phyloP scores from a whole-genome alignment of 2,329 filamentous ascomycete species.

The Fusarium albidum region DNA sequence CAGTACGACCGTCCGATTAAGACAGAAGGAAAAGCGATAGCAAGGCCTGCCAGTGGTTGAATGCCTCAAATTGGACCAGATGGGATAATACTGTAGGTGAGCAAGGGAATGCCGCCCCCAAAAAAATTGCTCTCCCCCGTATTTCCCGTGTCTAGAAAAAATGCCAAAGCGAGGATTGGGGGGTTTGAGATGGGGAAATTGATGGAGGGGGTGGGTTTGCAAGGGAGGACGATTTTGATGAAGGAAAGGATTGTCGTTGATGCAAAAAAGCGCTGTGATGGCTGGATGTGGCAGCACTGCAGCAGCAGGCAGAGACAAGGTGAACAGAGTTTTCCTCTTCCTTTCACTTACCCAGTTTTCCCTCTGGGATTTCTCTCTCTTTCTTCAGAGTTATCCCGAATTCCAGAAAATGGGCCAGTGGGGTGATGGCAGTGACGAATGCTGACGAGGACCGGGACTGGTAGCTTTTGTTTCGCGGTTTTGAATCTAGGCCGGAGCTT shows the following conservation, averaged over 20 bases:
- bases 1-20: conserved; percentile 23
- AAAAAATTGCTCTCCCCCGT: conserved; percentile 24
- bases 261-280: conserved; percentile 8
- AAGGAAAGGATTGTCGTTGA: conserved; percentile 22
- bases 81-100: conserved; percentile 7
- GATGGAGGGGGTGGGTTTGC: conserved; percentile 17
- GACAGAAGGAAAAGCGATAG: conserved; percentile 18
- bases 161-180: conserved; percentile 31
- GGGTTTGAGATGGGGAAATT: conserved; percentile 26
- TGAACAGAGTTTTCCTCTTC: conserved; percentile 15
- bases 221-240: conserved; percentile 24
- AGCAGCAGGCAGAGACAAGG: not conserved
- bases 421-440: conserved; percentile 36
- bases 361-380: conserved; percentile 7
- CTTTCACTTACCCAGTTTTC: conserved; percentile 9
- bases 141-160: conserved; percentile 22
- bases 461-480: conserved; percentile 22
- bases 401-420: conserved; percentile 28
- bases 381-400: conserved; percentile 21
- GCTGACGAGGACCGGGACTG: conserved; percentile 23
- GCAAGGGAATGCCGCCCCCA: conserved; percentile 29
- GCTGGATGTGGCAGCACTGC: conserved; percentile 6
- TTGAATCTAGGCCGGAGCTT: conserved; percentile 12
- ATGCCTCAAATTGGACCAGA: conserved; percentile 28
- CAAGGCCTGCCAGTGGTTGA: conserved; percentile 32